A percentile compares a stretch with the other conserved stretches of the same genome.
Evolutionary conservation across 2,329 filamentous ascomycete genomes (phyloP).

Genomic region (Calonectria crousiana): DNA sequence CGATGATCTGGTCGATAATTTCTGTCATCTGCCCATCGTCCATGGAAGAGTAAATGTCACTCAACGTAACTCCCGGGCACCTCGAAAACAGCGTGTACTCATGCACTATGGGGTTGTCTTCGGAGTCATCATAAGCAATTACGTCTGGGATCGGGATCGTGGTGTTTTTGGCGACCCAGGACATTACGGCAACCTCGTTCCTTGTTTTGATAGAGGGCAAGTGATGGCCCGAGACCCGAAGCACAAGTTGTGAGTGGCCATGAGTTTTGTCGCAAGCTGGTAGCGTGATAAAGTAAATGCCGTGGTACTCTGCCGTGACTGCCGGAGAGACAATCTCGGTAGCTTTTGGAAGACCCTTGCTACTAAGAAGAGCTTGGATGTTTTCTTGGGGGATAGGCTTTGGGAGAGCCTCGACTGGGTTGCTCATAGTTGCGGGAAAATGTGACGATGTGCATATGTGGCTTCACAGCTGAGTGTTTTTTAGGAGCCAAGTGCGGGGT

Average conservation of each 20-base stretch:
- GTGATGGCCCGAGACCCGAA: conserved; percentile 51
- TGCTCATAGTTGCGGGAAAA: background rate
- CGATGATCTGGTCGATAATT: conserved; percentile 46
- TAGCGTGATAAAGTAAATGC: background rate
- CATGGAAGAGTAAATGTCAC: conserved; percentile 44
- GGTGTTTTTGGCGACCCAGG: conserved; percentile 49
- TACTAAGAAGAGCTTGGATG: background rate
- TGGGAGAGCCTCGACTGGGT: background rate
- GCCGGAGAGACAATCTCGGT: background rate
- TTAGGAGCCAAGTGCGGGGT: background rate
- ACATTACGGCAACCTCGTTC: conserved; percentile 52
- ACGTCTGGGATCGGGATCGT: conserved; percentile 50
- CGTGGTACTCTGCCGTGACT: background rate
- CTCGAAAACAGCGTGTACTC: conserved; percentile 50
- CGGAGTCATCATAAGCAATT: conserved; percentile 42
- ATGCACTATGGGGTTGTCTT: conserved; percentile 45
- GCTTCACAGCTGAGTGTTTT: background rate
- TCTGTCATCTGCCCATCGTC: conserved; percentile 2
- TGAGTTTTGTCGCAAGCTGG: background rate
- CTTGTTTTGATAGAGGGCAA: conserved; percentile 51
- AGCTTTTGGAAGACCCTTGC: background rate
- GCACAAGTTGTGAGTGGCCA: conserved; percentile 37
- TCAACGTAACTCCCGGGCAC: conserved; percentile 43
- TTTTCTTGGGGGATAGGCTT: background rate
- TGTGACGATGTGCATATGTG: background rate